These are phyloP conservation scores for Pseudofabraea citricarpa DNA, from an alignment of 2,329 filamentous ascomycete genomes.

Conservation along the genomic window DNA sequence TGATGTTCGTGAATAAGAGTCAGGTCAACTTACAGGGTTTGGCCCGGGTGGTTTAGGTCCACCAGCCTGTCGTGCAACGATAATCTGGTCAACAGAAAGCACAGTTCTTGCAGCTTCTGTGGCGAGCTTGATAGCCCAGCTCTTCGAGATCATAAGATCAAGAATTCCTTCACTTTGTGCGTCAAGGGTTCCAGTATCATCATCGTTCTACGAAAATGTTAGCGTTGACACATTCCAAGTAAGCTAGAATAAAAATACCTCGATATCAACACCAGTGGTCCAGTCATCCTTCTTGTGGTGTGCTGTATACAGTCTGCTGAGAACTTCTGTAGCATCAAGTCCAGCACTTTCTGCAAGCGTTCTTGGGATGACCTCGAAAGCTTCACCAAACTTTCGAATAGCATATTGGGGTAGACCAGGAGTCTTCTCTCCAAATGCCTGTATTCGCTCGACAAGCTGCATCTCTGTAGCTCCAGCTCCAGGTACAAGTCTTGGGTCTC, in stretches of 20 bases:
- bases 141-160: conserved; percentile 87
- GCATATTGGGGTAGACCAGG: conserved; percentile 91
- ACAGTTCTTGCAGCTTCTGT: conserved; percentile 93
- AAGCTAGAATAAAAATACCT: too few relatives aligned
- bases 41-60: conserved; percentile 95
- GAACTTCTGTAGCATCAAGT: conserved; percentile 92
- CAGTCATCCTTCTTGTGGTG: conserved; percentile 86
- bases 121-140: conserved; percentile 94
- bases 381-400: conserved; percentile 95
- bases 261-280: conserved; percentile 90
- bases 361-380: conserved; percentile 93
- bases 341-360: conserved; percentile 93
- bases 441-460: conserved; percentile 88
- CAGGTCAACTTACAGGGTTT: conserved; percentile 53
- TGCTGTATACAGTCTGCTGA: conserved; percentile 87
- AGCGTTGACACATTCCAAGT: too few relatives aligned
- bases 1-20: conserved; percentile 11
- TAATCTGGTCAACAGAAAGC: conserved; percentile 96
- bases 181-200: conserved; percentile 77
- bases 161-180: conserved; percentile 84
- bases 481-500: conserved; percentile 84
- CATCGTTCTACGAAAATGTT: conserved; percentile 56
- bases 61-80: conserved; percentile 93
- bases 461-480: conserved; percentile 93
- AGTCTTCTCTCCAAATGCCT: conserved; percentile 85